Evolutionary conservation across 345 rosid genomes (phyloP).

Genomic region (Rhodomyrtus tomentosa): DNA sequence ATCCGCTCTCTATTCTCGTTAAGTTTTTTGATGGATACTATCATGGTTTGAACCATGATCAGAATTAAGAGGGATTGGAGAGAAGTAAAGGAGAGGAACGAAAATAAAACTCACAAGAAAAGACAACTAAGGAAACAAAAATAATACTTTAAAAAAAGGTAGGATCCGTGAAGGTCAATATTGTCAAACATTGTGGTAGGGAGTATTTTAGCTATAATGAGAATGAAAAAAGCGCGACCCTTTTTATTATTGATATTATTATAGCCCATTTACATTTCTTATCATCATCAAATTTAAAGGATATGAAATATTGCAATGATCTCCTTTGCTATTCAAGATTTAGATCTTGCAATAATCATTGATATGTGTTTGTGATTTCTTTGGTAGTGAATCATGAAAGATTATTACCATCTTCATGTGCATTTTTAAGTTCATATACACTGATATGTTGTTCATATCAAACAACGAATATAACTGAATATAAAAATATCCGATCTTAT

Average conservation of each 20-base stretch:
- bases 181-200: not conserved
- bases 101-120: not conserved
- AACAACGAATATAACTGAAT: not conserved
- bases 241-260: no score
- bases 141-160: not conserved
- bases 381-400: not conserved
- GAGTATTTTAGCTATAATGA: rapidly evolving
- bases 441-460: not conserved
- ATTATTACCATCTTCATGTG: no score
- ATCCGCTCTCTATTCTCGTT: rapidly evolving
- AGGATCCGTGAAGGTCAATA: not conserved
- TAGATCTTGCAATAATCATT: no score
- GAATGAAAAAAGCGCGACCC: rapidly evolving
- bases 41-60: not conserved
- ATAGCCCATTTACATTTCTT: not conserved
- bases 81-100: not conserved
- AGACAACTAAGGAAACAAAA: not conserved
- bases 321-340: not conserved
- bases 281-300: no score
- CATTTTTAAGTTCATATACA: not conserved
- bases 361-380: not conserved
- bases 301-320: not conserved
- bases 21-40: not conserved
- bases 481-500: no score
- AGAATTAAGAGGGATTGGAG: not conserved